A percentile compares a stretch with the other conserved stretches of the same genome.
Evolutionary conservation across 768 basidiomycete species (phyloP).

Genomic region (Lactarius deliciosus): DNA sequence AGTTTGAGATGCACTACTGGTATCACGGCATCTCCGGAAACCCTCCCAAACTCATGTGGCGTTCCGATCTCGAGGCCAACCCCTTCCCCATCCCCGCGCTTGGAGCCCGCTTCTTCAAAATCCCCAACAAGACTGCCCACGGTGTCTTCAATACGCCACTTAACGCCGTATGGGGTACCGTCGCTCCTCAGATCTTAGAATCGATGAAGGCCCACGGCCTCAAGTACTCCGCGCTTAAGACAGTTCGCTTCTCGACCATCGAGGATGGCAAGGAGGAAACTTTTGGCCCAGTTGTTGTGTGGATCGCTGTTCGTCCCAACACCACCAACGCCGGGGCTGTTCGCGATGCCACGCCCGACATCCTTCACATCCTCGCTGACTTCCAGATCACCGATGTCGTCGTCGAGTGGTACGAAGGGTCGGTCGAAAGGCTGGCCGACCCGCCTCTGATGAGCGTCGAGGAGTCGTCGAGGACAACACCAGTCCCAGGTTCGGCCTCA

Average conservation of each 20-base stretch:
- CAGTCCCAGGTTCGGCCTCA: conserved; percentile 28
- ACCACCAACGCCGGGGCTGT: conserved; percentile 9
- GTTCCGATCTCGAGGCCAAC: conserved; percentile 34
- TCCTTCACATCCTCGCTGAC: conserved; percentile 39
- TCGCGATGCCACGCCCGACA: conserved; percentile 39
- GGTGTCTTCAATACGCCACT: conserved; percentile 44
- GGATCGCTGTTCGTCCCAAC: too few species aligned
- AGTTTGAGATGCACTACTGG: conserved; percentile 31
- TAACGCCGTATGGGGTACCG: conserved; percentile 41
- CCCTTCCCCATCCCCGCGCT: conserved; percentile 34
- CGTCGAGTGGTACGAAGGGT: too few species aligned
- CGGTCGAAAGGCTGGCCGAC: conserved; percentile 3
- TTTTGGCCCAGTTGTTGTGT: too few species aligned
- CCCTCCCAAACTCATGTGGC: conserved; percentile 30
- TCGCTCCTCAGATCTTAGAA: conserved; percentile 41
- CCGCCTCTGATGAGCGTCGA: conserved; percentile 5
- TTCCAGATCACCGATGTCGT: conserved; percentile 36
- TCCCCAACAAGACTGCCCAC: conserved; percentile 41
- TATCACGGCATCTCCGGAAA: conserved; percentile 33
- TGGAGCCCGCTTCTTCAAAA: conserved; percentile 26
- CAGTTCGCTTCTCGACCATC: conserved; percentile 33
- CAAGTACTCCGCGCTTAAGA: conserved; percentile 36
- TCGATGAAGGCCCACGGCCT: conserved; percentile 37
- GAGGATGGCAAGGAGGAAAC: too few species aligned
- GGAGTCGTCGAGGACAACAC: conserved; percentile 16